Evolutionary conservation across 305 asterid genomes (phyloP).

Genomic region (Fraxinus ornus): DNA sequence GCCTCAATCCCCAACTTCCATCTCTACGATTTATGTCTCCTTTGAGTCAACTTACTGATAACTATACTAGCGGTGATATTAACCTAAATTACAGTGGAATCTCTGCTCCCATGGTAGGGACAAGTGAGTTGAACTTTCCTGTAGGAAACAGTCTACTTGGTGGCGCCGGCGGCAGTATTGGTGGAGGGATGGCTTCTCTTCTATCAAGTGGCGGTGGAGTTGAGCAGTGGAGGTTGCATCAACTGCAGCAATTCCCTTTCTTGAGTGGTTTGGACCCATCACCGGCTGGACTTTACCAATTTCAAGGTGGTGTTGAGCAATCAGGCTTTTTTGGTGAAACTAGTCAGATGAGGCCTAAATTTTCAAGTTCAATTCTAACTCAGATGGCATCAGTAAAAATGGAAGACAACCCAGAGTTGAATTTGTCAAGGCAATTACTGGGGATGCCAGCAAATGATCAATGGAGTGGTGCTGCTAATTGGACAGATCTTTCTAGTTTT

Average conservation of each 20-base stretch:
- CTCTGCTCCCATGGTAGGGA: slow-evolving; percentile 35
- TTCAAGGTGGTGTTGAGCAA: slow-evolving; percentile 45
- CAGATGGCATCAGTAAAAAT: slow-evolving; percentile 57
- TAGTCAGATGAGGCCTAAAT: slow-evolving; percentile 48
- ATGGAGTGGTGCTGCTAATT: slow-evolving; percentile 49
- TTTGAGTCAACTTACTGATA: slow-evolving; percentile 49
- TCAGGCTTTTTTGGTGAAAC: slow-evolving; percentile 44
- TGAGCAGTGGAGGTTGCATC: slow-evolving; percentile 75
- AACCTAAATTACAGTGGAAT: slow-evolving; percentile 48
- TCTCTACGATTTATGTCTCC: slow-evolving; percentile 68
- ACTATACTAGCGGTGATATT: slow-evolving; percentile 32
- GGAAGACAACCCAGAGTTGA: slow-evolving; percentile 54
- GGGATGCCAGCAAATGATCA: slow-evolving; percentile 45
- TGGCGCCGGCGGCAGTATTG: slow-evolving; percentile 1
- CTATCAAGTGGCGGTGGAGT: slow-evolving; percentile 43
- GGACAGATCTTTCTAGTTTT: slow-evolving; percentile 75
- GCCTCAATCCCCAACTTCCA: slow-evolving; percentile 45
- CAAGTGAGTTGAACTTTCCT: slow-evolving; percentile 52
- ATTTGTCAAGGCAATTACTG: slow-evolving; percentile 50
- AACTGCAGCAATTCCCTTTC: slow-evolving; percentile 62
- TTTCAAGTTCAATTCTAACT: slow-evolving; percentile 39
- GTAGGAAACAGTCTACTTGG: slow-evolving; percentile 35
- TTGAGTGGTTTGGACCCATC: slow-evolving; percentile 51
- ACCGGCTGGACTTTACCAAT: slow-evolving; percentile 41
- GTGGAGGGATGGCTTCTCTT: slow-evolving; percentile 38